These are phyloP conservation scores for Cercophora samala DNA, from an alignment of 495 filamentous ascomycete genomes.

Conservation along the genomic window DNA sequence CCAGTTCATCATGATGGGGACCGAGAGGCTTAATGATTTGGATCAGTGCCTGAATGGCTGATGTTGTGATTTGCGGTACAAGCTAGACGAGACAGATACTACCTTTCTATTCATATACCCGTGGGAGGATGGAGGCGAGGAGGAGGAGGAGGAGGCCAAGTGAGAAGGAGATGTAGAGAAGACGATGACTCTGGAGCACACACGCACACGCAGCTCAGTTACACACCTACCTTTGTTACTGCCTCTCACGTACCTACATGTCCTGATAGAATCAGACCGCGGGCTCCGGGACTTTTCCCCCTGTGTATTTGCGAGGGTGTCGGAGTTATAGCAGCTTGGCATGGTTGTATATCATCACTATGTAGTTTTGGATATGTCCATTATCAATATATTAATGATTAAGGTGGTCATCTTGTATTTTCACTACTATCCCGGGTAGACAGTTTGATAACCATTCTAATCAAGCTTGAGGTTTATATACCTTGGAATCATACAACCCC, in stretches of 20 bases:
- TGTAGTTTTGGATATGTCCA: constrained; percentile 2
- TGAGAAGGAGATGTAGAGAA: background rate
- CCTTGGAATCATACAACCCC: too few species aligned
- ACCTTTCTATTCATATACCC: constrained; percentile 3
- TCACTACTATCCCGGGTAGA: background rate
- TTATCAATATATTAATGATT: background rate
- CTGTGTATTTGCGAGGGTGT: background rate
- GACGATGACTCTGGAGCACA: background rate
- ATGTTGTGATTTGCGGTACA: background rate
- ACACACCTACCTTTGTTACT: background rate
- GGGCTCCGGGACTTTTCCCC: background rate
- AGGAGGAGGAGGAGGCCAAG: background rate
- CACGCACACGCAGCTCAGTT: constrained; percentile 3
- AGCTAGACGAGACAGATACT: constrained; percentile 2
- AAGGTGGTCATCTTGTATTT: background rate
- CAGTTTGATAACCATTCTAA: too few species aligned
- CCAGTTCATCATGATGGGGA: constrained; percentile 21
- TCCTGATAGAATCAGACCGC: background rate
- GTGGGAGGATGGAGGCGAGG: background rate
- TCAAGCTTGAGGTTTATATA: too few species aligned
- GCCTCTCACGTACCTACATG: background rate
- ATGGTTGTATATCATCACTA: background rate
- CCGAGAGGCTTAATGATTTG: background rate
- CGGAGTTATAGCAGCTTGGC: background rate
- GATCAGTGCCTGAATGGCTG: background rate